Base-by-base conservation (phyloP, 768 basidiomycete genomes). In the Porphyrellus cyaneotinctus region DNA sequence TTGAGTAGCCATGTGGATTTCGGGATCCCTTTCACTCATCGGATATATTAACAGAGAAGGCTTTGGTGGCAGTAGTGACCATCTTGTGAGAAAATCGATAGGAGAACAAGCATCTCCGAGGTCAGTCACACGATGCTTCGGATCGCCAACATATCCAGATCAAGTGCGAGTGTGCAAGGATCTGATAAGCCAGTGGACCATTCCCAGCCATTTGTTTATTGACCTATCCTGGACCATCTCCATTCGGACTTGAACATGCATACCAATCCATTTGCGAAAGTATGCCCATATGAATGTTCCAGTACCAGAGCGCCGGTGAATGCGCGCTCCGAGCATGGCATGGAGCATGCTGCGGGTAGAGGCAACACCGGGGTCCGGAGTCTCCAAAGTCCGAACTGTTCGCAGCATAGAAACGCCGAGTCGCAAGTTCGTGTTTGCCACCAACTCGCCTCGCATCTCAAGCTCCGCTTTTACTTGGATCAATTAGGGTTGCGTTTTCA, bases 401-500 rank as follows among this genome's bases (percentile, higher is more conserved):
- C 47, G 57, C 45, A 47, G 14, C 8, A 14, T 1, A 2, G 30
- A 45, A 52, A 47, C 32, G 15, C 50, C 57, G 56, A 43, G 17
- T 22, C 4, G 32, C 38, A 28, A 41, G 30, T 46, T 30, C 56
- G 43, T 47, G 54, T 36, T 24, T 44, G 22, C 33, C 38, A 49
- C 13, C 22, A n/a, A 11, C 15, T 15, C 3, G 32, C 17, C 49
- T 32, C 31, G 12, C 53, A 17, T 31, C 35, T 52, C 24, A 53
- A 58, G 57, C 57, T 59, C 57, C 57, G 57, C 49, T 57, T 26
- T 37, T 15, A 23, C 11, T 14, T 37, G 18, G 43, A 22, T 56
- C 58, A 31, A 49, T 60, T 47, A 37, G 37, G 44, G 55, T 32
- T 33, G 35, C 7, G 1, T 0, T 60, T 60, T 58, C 58, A 47